Evolutionary conservation across 73 alveolate species (phyloP), one percentile per base, ranked within the genome.

Genomic region (Paramecium octaurelia): DNA sequence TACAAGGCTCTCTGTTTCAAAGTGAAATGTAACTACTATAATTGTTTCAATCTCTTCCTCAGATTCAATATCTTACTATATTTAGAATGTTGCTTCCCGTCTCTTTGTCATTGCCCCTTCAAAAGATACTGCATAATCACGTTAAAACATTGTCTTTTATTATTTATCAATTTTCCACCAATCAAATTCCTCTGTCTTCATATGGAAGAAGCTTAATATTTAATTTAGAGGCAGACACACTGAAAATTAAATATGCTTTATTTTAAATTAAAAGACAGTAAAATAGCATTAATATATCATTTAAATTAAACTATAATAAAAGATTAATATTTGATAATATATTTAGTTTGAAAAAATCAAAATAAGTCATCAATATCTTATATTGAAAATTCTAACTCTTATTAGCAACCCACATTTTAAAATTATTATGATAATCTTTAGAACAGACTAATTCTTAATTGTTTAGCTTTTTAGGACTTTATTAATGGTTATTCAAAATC

Each of bases 41-140:
- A 27, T 27, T 27, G 31, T 1, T 27, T 27, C 2, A 27, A 27
- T 27, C 31, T 27, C 31, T 27, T 27, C 31, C 1, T 27, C 31
- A 1, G 1, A 27, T 27, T 27, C 1, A 27, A 27, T 27, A 27
- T 71, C 95, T 96, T 38, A 97, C 95, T 29, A 97, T 93, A 44
- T 91, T 73, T 75, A 93, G 93, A 27, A n/a, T n/a, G n/a, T n/a
- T n/a, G n/a, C n/a, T n/a, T n/a, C n/a, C n/a, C n/a, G n/a, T n/a
- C 95, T 96, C 18, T 93, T 95, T 24, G 94, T 93, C 92, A 96
- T 98, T 23, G 95, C 98, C 50, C 98, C 97, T 89, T 96, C 99
- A 98, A 98, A 97, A 77, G 96, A 95, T 21, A 97, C 97, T 98
- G 98, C 40, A 97, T 93, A 57, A 97, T 96, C 21, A 96, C 88